Percentiles rank a stretch among this genome's conserved stretches.
Evolutionary conservation across 129 eudicot genomes (phyloP).

Genomic region (Pulicaria dysenterica): DNA sequence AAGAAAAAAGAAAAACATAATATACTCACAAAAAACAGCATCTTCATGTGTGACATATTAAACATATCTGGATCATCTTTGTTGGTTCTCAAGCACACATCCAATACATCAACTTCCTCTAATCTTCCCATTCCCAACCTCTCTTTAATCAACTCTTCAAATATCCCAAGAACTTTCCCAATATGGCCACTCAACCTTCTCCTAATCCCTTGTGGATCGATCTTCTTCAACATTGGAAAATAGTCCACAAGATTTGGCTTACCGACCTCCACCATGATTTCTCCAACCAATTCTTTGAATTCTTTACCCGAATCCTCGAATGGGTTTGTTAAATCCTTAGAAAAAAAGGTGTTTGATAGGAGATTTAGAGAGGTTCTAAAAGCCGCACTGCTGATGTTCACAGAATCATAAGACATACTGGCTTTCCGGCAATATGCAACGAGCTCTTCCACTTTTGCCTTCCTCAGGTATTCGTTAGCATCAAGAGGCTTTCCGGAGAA

Average conservation of each 20-base stretch:
- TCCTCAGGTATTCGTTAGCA: slow-evolving; percentile 41
- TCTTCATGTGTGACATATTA: slow-evolving; percentile 37
- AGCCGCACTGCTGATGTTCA: slow-evolving; percentile 53
- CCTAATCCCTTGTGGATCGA: slow-evolving; percentile 49
- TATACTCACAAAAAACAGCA: slow-evolving; percentile 36
- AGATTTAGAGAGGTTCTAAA: slow-evolving; percentile 50
- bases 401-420: slow-evolving; percentile 30
- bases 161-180: slow-evolving; percentile 33
- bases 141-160: slow-evolving; percentile 40
- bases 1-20: neutral
- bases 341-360: slow-evolving; percentile 54
- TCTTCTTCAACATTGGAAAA: slow-evolving; percentile 39
- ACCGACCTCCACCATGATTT: slow-evolving; percentile 47
- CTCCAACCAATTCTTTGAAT: slow-evolving; percentile 51
- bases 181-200: slow-evolving; percentile 27
- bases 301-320: slow-evolving; percentile 45
- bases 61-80: slow-evolving; percentile 33
- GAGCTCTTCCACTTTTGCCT: slow-evolving; percentile 51
- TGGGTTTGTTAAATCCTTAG: slow-evolving; percentile 50
- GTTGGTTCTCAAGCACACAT: slow-evolving; percentile 35
- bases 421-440: slow-evolving; percentile 33
- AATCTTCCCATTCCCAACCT: slow-evolving; percentile 31
- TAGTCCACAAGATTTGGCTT: slow-evolving; percentile 53
- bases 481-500: slow-evolving; percentile 47
- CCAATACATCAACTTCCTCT: slow-evolving; percentile 41